Percentiles rank a stretch among this genome's conserved stretches.
Conservation (phyloP, 257 asterid species). For the Solanum chmielewskii region DNA sequence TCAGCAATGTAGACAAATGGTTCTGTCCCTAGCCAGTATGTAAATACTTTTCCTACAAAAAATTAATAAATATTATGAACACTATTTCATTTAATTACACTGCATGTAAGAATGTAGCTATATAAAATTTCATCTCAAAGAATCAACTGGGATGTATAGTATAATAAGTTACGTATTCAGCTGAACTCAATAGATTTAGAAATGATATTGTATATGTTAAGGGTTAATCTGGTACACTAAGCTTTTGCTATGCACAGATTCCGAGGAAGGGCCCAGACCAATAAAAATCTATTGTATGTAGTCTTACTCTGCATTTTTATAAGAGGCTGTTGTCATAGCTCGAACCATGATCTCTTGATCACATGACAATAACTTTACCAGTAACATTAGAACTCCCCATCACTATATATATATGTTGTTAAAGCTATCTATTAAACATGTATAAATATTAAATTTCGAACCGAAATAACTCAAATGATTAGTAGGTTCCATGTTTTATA, state of each 20-base stretch:
- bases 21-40: constrained; percentile 87
- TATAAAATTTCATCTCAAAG: neutral
- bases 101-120: neutral
- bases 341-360: neutral
- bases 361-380: too few relatives aligned
- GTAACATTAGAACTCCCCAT: neutral
- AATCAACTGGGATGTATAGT: neutral
- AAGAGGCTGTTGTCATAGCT: neutral
- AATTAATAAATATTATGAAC: neutral
- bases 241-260: neutral
- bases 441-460: neutral
- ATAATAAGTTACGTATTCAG: neutral
- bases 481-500: neutral
- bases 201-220: neutral
- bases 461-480: neutral
- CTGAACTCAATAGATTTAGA: neutral
- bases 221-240: neutral
- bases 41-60: constrained; percentile 59
- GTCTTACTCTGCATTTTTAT: too few relatives aligned
- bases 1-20: constrained; percentile 81
- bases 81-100: neutral
- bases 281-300: neutral
- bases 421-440: too few relatives aligned
- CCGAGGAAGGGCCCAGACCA: neutral
- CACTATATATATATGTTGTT: too few relatives aligned